Evolutionary conservation across 2,329 filamentous ascomycete species (phyloP).

Genomic region (Aspergillus sp.): DNA sequence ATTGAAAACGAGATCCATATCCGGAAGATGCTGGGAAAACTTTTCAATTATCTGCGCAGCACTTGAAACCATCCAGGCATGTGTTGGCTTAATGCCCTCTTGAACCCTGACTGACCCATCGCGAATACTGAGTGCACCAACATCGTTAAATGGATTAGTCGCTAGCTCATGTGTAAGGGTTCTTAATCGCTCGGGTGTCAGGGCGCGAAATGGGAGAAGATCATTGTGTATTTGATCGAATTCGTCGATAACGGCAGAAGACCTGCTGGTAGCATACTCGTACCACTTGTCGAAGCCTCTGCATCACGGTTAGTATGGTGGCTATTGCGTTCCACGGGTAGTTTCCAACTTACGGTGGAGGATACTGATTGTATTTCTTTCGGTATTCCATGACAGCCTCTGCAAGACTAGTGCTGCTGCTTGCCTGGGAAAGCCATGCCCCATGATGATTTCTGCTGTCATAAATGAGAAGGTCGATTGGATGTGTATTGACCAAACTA

Average conservation of each 20-base stretch:
- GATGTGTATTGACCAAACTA: slow-evolving; percentile 42
- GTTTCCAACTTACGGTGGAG: slow-evolving; percentile 45
- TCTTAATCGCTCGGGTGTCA: slow-evolving; percentile 49
- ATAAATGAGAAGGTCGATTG: slow-evolving; percentile 52
- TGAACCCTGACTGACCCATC: slow-evolving; percentile 48
- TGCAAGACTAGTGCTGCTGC: slow-evolving; percentile 42
- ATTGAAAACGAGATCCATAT: slow-evolving; percentile 62
- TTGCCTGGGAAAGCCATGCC: slow-evolving; percentile 45
- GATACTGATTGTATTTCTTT: slow-evolving; percentile 48
- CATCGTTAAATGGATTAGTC: slow-evolving; percentile 51
- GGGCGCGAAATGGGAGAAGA: slow-evolving; percentile 51
- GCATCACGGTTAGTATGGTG: slow-evolving; percentile 5
- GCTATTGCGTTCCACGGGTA: background rate
- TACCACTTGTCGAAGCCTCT: slow-evolving; percentile 58
- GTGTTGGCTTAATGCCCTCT: slow-evolving; percentile 49
- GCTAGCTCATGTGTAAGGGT: slow-evolving; percentile 49
- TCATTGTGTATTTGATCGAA: slow-evolving; percentile 57
- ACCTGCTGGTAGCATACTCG: slow-evolving; percentile 48
- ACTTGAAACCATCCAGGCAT: slow-evolving; percentile 56
- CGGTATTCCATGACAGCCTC: slow-evolving; percentile 50
- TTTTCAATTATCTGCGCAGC: slow-evolving; percentile 50
- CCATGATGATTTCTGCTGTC: slow-evolving; percentile 45
- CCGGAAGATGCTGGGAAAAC: slow-evolving; percentile 52
- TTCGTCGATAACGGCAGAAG: slow-evolving; percentile 54
- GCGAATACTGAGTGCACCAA: slow-evolving; percentile 54